phyloP scores from a whole-genome alignment of 1,284 basidiomycete genomes.

The Heimioporus punctisporus region DNA sequence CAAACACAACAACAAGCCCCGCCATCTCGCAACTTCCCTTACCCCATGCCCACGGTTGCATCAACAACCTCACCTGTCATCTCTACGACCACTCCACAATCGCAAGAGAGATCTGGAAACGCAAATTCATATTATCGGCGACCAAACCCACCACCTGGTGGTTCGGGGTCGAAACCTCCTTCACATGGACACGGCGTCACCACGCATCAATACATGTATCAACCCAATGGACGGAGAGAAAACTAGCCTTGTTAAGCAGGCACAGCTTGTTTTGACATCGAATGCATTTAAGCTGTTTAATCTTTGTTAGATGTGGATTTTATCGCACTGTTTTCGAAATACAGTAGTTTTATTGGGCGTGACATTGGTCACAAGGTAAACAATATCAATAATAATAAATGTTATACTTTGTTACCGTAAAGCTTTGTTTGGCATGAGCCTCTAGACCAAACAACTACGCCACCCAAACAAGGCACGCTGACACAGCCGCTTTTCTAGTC shows the following conservation, averaged over 20 bases:
- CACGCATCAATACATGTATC: slow-evolving; percentile 47
- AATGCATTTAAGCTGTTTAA: slow-evolving; percentile 4
- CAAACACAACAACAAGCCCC: slow-evolving; percentile 30
- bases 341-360: slow-evolving; percentile 16
- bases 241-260: slow-evolving; percentile 9
- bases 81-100: slow-evolving; percentile 25
- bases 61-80: slow-evolving; percentile 42
- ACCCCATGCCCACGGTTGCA: slow-evolving; percentile 49
- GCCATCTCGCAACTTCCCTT: slow-evolving; percentile 38
- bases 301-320: slow-evolving; percentile 4
- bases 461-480: slow-evolving; percentile 22
- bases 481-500: slow-evolving; percentile 23
- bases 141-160: slow-evolving; percentile 21
- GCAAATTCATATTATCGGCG: slow-evolving; percentile 38
- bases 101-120: slow-evolving; percentile 31
- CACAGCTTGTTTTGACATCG: slow-evolving; percentile 2
- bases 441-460: slow-evolving; percentile 22
- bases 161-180: slow-evolving; percentile 32
- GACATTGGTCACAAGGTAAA: slow-evolving; percentile 21
- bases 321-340: neutral
- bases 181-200: slow-evolving; percentile 31
- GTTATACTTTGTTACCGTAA: no score
- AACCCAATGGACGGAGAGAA: slow-evolving; percentile 41
- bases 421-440: slow-evolving; percentile 27
- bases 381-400: neutral